Percentiles rank a stretch among this genome's conserved stretches.
These are phyloP conservation scores for Pseudozyma thailandica DNA, from an alignment of 1,284 basidiomycete genomes.

Conservation along the genomic window DNA sequence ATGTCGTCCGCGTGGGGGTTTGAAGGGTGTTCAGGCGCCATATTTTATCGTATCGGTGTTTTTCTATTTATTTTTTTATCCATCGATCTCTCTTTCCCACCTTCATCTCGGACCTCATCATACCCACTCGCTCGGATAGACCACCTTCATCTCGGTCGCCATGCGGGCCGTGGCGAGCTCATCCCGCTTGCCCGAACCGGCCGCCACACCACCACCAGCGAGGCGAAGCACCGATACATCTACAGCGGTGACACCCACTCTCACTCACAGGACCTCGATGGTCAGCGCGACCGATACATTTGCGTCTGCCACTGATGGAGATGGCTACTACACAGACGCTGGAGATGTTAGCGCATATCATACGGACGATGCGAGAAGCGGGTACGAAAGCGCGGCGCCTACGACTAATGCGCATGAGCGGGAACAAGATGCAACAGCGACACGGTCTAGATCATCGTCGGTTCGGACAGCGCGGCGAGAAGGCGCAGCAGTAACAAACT, in stretches of 20 bases:
- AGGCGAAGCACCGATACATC: slow-evolving; percentile 10
- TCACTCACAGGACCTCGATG: slow-evolving; percentile 34
- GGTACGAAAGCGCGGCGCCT: slow-evolving; percentile 10
- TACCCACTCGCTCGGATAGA: neutral
- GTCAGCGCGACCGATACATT: slow-evolving; percentile 36
- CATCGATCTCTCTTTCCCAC: neutral
- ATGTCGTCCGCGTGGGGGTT: no score
- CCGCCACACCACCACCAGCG: neutral
- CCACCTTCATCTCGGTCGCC: neutral
- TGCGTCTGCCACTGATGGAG: slow-evolving; percentile 32
- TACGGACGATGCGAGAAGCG: slow-evolving; percentile 12
- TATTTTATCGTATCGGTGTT: neutral
- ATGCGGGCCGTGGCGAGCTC: slow-evolving; percentile 15
- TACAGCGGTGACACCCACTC: slow-evolving; percentile 19
- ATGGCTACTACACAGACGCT: slow-evolving; percentile 40
- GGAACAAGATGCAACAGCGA: neutral
- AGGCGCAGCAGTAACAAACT: neutral
- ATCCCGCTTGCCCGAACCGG: slow-evolving; percentile 4
- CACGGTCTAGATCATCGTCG: slow-evolving; percentile 14
- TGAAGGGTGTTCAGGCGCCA: no score
- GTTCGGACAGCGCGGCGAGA: slow-evolving; percentile 11
- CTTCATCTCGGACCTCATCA: slow-evolving; percentile 5
- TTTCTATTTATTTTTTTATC: neutral
- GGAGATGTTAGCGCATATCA: slow-evolving; percentile 17
- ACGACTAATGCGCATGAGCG: slow-evolving; percentile 14